These are phyloP conservation scores for Fusarium torulosum DNA, from an alignment of 2,329 filamentous ascomycete genomes.

Conservation along the genomic window DNA sequence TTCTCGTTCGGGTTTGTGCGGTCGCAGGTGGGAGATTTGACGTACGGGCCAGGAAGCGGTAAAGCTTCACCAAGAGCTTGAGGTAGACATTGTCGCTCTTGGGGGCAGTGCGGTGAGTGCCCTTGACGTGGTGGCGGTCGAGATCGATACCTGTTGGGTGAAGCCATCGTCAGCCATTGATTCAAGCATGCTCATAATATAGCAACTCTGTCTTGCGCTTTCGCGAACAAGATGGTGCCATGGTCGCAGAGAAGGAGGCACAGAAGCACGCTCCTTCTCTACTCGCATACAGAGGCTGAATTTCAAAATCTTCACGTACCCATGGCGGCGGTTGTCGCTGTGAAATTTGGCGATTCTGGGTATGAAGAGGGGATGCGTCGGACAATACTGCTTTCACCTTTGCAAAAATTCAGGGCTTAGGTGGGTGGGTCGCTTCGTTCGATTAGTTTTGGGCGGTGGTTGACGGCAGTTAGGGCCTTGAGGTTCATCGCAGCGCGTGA, in stretches of 20 bases:
- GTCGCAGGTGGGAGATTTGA: slow-evolving; percentile 52
- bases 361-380: slow-evolving; percentile 46
- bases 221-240: slow-evolving; percentile 49
- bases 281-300: slow-evolving; percentile 65
- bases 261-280: slow-evolving; percentile 50
- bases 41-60: slow-evolving; percentile 96
- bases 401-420: slow-evolving; percentile 50
- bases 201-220: slow-evolving; percentile 49
- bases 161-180: slow-evolving; percentile 71
- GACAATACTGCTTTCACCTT: slow-evolving; percentile 43
- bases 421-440: slow-evolving; percentile 18
- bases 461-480: slow-evolving; percentile 19
- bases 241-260: slow-evolving; percentile 46
- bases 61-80: slow-evolving; percentile 97
- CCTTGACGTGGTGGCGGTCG: slow-evolving; percentile 76
- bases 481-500: slow-evolving; percentile 10
- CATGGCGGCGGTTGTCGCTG: slow-evolving; percentile 66
- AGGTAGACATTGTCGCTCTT: slow-evolving; percentile 99
- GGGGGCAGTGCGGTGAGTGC: slow-evolving; percentile 88
- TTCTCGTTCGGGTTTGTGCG: slow-evolving; percentile 4
- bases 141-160: slow-evolving; percentile 76
- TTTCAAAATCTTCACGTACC: slow-evolving; percentile 65
- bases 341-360: slow-evolving; percentile 57
- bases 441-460: slow-evolving; percentile 1
- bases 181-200: slow-evolving; percentile 72